Conservation (phyloP, 1,139 yeast genomes). For the Arxiozyma heterogenica region DNA sequence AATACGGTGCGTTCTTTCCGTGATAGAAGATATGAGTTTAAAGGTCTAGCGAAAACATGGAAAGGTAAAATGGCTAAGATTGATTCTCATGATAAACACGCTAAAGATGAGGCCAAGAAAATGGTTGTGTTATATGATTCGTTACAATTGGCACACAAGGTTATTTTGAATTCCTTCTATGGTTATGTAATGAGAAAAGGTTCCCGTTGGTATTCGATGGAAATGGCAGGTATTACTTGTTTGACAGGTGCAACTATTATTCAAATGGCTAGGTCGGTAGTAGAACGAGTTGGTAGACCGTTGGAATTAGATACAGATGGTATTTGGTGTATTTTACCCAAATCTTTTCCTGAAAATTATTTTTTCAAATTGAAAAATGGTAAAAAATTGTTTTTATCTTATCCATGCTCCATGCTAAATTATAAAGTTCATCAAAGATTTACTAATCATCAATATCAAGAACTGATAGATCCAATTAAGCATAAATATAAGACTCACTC, state of each 20-base stretch:
- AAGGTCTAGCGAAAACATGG: conserved; percentile 91
- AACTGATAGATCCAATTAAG: conserved; percentile 58
- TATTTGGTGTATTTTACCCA: conserved; percentile 96
- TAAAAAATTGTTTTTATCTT: conserved; percentile 66
- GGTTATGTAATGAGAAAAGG: conserved; percentile 99
- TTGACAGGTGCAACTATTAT: conserved; percentile 95
- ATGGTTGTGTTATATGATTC: conserved; percentile 94
- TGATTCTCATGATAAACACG: conserved; percentile 45
- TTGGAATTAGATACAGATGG: conserved; percentile 97
- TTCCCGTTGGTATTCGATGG: conserved; percentile 98
- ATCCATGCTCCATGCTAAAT: conserved; percentile 95
- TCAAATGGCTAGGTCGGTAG: conserved; percentile 89
- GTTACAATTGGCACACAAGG: conserved; percentile 92
- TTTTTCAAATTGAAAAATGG: conserved; percentile 67
- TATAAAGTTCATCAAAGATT: conserved; percentile 84
- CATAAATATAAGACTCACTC: conserved; percentile 67
- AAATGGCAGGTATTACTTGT: conserved; percentile 99
- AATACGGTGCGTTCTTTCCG: conserved; percentile 90
- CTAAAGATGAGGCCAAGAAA: conserved; percentile 75
- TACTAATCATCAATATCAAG: conserved; percentile 93
- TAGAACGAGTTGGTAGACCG: conserved; percentile 93
- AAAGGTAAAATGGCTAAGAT: conserved; percentile 65
- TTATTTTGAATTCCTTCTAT: conserved; percentile 89
- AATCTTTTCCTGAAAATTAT: conserved; percentile 85
- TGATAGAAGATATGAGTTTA: conserved; percentile 93